These are phyloP conservation scores for Solanum chaucha DNA, from an alignment of 257 asterid species.

Conservation along the genomic window DNA sequence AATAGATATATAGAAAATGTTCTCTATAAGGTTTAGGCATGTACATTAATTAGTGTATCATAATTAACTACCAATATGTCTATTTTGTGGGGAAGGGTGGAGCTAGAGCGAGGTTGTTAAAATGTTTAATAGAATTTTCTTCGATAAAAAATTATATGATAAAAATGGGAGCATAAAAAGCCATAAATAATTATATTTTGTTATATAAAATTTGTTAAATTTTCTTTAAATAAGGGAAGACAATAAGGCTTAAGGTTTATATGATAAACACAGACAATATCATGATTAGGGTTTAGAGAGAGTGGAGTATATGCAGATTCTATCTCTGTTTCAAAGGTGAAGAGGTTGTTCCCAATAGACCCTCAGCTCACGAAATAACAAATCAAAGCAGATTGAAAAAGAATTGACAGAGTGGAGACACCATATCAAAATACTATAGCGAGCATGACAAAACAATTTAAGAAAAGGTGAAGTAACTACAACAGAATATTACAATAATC, in stretches of 20 bases:
- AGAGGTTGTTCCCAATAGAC: not conserved
- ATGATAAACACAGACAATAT: not conserved
- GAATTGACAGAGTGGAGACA: not conserved
- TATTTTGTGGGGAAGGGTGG: not conserved
- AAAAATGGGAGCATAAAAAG: not conserved
- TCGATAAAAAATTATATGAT: not conserved
- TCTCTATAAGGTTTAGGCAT: not conserved
- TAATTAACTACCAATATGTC: no score
- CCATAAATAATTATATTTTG: not conserved
- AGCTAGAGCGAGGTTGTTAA: not conserved
- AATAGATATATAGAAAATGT: no score
- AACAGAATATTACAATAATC: not conserved
- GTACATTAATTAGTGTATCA: no score
- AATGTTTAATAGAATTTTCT: not conserved
- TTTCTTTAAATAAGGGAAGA: not conserved
- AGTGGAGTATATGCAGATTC: not conserved
- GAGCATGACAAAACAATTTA: not conserved
- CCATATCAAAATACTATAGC: not conserved
- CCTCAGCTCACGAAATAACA: not conserved
- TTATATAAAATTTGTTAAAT: not conserved
- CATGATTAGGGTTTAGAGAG: not conserved
- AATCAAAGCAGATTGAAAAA: not conserved
- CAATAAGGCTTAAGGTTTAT: not conserved
- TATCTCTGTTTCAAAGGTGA: not conserved
- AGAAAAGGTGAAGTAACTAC: not conserved